Evolutionary conservation across 257 asterid species (phyloP).

Genomic region (Schizonepeta tenuifolia): DNA sequence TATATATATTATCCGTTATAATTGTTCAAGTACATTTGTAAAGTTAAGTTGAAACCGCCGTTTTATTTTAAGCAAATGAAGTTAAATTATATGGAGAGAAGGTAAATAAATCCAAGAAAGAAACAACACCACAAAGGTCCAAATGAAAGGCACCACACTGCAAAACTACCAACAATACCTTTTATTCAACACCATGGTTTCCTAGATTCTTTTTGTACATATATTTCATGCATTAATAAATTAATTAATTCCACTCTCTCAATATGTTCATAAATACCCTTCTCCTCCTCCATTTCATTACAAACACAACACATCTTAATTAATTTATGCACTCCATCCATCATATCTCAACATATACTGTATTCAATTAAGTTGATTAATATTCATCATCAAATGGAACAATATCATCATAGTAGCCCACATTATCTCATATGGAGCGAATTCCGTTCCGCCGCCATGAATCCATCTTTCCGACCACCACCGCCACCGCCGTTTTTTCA

Average conservation of each 20-base stretch:
- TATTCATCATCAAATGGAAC: neutral
- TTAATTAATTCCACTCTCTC: too few species aligned
- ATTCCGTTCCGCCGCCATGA: neutral
- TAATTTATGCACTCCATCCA: too few species aligned
- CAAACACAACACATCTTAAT: too few species aligned
- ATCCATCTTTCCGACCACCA: conserved; percentile 3
- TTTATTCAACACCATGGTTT: conserved; percentile 34
- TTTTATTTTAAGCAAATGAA: neutral
- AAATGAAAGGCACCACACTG: conserved; percentile 43
- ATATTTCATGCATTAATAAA: conserved; percentile 9
- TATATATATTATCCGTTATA: too few species aligned
- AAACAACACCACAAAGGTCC: conserved; percentile 40
- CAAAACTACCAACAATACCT: conserved; percentile 45
- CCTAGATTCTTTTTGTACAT: conserved; percentile 35
- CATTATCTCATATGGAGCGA: conserved; percentile 32
- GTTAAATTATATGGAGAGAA: neutral
- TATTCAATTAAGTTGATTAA: too few species aligned
- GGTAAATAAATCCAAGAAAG: conserved; percentile 38
- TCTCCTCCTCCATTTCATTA: neutral
- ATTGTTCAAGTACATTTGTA: neutral
- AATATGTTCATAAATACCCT: neutral
- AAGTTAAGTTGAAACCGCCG: neutral
- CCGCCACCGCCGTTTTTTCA: conserved; percentile 29
- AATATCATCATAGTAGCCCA: neutral
- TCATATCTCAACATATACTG: too few species aligned